Percentiles rank a stretch among this genome's conserved stretches.
These are phyloP conservation scores for Phytophthora pluvialis DNA, from an alignment of 352 stramenopile species.

Conservation along the genomic window DNA sequence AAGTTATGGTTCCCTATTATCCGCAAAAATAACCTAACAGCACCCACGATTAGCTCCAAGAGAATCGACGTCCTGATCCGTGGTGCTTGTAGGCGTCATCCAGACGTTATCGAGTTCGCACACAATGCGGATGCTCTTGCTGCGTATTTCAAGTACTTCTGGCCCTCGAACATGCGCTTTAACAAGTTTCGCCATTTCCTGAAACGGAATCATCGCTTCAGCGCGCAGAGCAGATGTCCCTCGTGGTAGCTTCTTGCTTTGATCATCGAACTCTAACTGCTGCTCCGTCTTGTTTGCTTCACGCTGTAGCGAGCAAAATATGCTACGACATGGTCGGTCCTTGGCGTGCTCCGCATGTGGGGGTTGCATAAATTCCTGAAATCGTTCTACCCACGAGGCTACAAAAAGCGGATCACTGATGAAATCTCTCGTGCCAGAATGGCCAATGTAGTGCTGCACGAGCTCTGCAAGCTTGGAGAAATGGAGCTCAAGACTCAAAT, in stretches of 20 bases:
- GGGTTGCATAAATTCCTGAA: slow-evolving; percentile 42
- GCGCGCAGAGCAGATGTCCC: slow-evolving; percentile 44
- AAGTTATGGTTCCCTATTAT: slow-evolving; percentile 10
- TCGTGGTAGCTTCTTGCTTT: slow-evolving; percentile 44
- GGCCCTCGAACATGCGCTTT: slow-evolving; percentile 42
- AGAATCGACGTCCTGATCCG: slow-evolving; percentile 5
- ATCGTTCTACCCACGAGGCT: slow-evolving; percentile 31
- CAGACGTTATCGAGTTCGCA: slow-evolving; percentile 63
- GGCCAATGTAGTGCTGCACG: slow-evolving; percentile 12
- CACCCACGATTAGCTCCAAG: neutral
- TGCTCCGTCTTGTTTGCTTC: slow-evolving; percentile 59
- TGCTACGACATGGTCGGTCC: slow-evolving; percentile 49
- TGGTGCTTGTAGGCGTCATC: slow-evolving; percentile 10
- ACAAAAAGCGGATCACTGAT: slow-evolving; percentile 39
- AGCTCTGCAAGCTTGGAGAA: slow-evolving; percentile 34
- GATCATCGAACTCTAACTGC: slow-evolving; percentile 64
- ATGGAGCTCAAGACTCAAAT: slow-evolving; percentile 49
- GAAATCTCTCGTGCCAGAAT: neutral
- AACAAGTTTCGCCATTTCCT: slow-evolving; percentile 35
- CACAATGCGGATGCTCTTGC: slow-evolving; percentile 40
- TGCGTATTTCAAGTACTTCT: slow-evolving; percentile 53
- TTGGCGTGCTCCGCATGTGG: slow-evolving; percentile 52
- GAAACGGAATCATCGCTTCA: slow-evolving; percentile 25
- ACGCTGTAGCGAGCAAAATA: slow-evolving; percentile 66
- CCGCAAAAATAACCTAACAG: slow-evolving; percentile 13